These are phyloP conservation scores for Leccinum pellstonianum DNA, from an alignment of 768 basidiomycete genomes.

Conservation along the genomic window DNA sequence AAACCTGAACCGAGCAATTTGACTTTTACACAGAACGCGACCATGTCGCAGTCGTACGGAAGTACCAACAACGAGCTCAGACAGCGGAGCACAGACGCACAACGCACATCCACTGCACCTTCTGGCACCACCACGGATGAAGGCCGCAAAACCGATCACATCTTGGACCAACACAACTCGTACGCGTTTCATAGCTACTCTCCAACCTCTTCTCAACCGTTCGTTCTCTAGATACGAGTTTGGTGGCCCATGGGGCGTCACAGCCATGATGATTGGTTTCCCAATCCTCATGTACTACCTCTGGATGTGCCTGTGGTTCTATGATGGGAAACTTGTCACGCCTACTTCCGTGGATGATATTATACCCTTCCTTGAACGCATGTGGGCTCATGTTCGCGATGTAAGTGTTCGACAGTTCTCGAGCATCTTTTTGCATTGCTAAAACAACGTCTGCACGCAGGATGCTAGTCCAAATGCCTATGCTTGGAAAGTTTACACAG, in stretches of 20 bases:
- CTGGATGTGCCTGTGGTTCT: slow-evolving; percentile 96
- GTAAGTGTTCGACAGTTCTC: slow-evolving; percentile 42
- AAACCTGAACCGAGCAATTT: slow-evolving; percentile 11
- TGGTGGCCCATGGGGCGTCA: slow-evolving; percentile 89
- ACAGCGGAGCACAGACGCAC: slow-evolving; percentile 26
- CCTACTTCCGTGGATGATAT: slow-evolving; percentile 72
- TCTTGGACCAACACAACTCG: slow-evolving; percentile 69
- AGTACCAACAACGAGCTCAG: slow-evolving; percentile 27
- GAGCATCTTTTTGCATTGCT: neutral
- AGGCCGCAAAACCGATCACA: slow-evolving; percentile 70
- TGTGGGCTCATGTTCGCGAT: slow-evolving; percentile 83
- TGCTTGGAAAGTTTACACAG: slow-evolving; percentile 88
- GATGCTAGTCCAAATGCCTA: slow-evolving; percentile 89
- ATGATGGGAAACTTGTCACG: slow-evolving; percentile 77
- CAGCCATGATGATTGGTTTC: slow-evolving; percentile 92
- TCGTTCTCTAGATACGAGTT: slow-evolving; percentile 77
- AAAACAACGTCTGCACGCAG: slow-evolving; percentile 39
- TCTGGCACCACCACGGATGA: slow-evolving; percentile 53
- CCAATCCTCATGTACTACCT: slow-evolving; percentile 98
- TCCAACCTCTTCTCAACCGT: slow-evolving; percentile 8
- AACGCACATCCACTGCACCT: slow-evolving; percentile 11
- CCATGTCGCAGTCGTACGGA: slow-evolving; percentile 30
- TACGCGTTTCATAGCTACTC: slow-evolving; percentile 29
- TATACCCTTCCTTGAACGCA: slow-evolving; percentile 70
- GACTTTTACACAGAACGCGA: slow-evolving; percentile 7